Base-by-base conservation (phyloP, 2,329 filamentous ascomycete genomes). In the Botryotinia narcissicola region DNA sequence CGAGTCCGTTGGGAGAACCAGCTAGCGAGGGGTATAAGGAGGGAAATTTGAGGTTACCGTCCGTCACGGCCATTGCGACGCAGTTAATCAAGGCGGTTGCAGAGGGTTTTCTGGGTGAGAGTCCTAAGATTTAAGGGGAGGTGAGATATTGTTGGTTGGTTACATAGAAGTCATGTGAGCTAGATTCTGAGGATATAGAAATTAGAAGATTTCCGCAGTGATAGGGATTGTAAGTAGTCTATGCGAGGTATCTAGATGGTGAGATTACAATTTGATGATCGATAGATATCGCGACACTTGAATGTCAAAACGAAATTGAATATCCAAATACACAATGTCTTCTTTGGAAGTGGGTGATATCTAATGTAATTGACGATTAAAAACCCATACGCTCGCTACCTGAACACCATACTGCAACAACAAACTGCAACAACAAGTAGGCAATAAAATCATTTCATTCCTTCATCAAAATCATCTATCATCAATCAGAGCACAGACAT, bases 1-100 rank as follows among this genome's bases (percentile, higher is more conserved):
- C 89, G 0, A 91, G 89, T 81, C 87, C 87, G 3, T 80, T 97
- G 74, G 92, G 90, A 22, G 91, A 92, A 60, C 81, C 85, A 1
- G 84, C 91, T 1, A 88, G 89, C 0, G 84, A 87, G 59, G 91
- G 87, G 18, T 95, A 94, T 80, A 91, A 90, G 80, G 90, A 95
- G 81, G 94, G 94, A 0, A 89, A 87, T 5, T 82, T 99, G 84
- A 88, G 93, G 73, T 82, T 99, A 80, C 96, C 96, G 63, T 94
- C 94, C 3, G 84, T 87, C 74, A 97, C 94, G 51, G 95, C 96
- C 1, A 98, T 99, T 86, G 96, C 96, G 25, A 93, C 98, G 82
- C 92, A 95, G 81, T 83, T 98, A 80, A 90, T 99, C 78, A 87
- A 86, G 70, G 93, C 94, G 1, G 94, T 97, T 9, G 29, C 66